Evolutionary conservation across 257 asterid genomes (phyloP).

Genomic region (Henckelia pumila): DNA sequence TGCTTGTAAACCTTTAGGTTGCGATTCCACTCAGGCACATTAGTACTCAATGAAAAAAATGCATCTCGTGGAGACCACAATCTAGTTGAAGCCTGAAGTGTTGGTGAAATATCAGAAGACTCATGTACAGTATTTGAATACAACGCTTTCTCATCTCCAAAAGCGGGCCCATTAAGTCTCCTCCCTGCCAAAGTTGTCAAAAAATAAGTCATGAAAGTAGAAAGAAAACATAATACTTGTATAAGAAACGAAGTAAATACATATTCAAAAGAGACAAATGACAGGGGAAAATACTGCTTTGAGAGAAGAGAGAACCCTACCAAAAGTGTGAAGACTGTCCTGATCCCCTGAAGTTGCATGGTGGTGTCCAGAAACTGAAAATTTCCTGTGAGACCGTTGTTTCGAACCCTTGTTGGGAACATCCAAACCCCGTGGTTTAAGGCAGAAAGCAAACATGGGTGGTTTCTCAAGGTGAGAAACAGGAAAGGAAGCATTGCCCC

Average conservation of each 20-base stretch:
- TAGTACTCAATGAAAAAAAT: slow-evolving; percentile 43
- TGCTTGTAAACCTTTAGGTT: slow-evolving; percentile 47
- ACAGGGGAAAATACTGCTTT: background rate
- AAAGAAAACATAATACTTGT: background rate
- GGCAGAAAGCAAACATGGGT: slow-evolving; percentile 87
- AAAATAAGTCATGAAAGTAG: slow-evolving; percentile 14
- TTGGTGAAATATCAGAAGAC: slow-evolving; percentile 65
- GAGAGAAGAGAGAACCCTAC: slow-evolving; percentile 36
- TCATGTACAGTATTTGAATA: slow-evolving; percentile 41
- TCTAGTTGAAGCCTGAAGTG: slow-evolving; percentile 52
- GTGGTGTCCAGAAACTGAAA: slow-evolving; percentile 60
- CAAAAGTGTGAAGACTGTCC: slow-evolving; percentile 51
- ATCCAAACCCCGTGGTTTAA: slow-evolving; percentile 90
- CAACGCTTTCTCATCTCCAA: slow-evolving; percentile 53
- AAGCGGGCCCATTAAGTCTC: slow-evolving; percentile 53
- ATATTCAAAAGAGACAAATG: background rate
- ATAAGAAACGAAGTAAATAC: background rate
- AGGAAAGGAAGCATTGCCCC: slow-evolving; percentile 41
- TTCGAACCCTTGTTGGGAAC: slow-evolving; percentile 79
- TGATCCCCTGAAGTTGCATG: slow-evolving; percentile 58
- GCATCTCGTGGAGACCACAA: slow-evolving; percentile 57
- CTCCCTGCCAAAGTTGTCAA: slow-evolving; percentile 51
- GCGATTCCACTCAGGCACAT: slow-evolving; percentile 61
- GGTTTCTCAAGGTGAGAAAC: slow-evolving; percentile 66
- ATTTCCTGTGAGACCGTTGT: slow-evolving; percentile 83